These are phyloP conservation scores for Lithocarpus polystachyus DNA, from an alignment of 306 rosid genomes.

Conservation along the genomic window DNA sequence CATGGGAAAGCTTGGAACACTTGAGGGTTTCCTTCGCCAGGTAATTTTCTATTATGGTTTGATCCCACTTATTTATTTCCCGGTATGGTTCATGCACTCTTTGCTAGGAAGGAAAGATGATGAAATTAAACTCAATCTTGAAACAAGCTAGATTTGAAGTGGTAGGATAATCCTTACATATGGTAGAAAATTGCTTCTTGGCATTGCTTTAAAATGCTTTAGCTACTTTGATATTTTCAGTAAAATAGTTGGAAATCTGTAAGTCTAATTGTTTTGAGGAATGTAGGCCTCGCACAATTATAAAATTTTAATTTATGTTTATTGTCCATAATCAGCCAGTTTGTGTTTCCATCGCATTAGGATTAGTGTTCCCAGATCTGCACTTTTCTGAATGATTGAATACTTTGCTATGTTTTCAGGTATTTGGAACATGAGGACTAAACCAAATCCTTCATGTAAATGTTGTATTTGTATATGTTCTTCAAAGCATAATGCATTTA, in stretches of 20 bases:
- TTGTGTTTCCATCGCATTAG: no score
- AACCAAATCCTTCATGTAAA: background rate
- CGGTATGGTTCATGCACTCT: background rate
- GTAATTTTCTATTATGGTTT: constrained; percentile 22
- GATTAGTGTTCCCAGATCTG: no score
- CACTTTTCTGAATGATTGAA: no score
- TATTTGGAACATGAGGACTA: background rate
- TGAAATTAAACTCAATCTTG: background rate
- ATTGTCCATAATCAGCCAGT: background rate
- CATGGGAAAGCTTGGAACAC: constrained; percentile 97
- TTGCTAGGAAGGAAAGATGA: background rate
- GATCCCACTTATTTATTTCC: background rate
- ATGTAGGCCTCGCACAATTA: background rate
- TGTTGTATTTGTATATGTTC: no score
- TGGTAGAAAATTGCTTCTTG: background rate
- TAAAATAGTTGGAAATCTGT: background rate
- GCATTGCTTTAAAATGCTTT: no score
- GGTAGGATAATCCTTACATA: background rate
- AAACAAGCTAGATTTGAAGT: background rate
- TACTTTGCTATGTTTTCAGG: background rate
- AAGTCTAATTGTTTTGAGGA: background rate
- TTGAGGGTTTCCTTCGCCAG: constrained; percentile 94
- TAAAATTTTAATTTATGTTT: background rate
- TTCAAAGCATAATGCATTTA: no score
- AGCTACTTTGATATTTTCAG: no score